Conservation (phyloP, 2,329 filamentous ascomycete species). For the Monilinia laxa region DNA sequence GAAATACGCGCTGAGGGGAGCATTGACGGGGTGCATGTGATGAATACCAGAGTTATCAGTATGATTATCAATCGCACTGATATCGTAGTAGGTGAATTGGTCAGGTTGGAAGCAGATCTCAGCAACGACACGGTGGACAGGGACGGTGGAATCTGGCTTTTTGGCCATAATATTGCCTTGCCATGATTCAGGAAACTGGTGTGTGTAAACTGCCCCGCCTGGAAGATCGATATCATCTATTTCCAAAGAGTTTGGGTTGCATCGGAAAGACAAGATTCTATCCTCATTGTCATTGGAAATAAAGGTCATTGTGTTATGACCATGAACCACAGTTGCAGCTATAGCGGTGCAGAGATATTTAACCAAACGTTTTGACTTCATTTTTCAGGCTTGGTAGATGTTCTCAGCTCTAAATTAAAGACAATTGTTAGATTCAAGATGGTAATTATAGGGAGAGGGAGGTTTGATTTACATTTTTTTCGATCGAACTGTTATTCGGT, state of each 20-base stretch:
- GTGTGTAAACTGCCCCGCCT: no score
- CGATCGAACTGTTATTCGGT: no score
- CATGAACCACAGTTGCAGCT: background rate
- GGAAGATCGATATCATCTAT: background rate
- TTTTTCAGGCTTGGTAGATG: background rate
- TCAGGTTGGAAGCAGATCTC: background rate
- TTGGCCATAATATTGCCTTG: background rate
- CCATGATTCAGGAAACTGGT: background rate
- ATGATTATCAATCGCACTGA: constrained; percentile 9
- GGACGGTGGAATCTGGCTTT: background rate
- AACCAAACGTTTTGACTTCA: background rate
- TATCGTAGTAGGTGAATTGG: background rate
- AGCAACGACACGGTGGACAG: background rate
- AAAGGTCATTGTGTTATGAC: background rate
- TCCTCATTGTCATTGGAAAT: background rate
- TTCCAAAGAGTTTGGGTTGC: background rate
- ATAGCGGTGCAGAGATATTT: rapidly evolving
- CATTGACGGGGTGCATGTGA: background rate
- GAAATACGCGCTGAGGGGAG: background rate
- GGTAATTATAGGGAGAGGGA: background rate
- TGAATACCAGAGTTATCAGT: constrained; percentile 14
- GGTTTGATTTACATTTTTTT: background rate
- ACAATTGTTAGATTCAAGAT: background rate
- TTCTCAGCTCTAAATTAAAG: background rate
- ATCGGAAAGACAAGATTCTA: background rate